Percentiles rank a stretch among this genome's conserved stretches.
Conservation (phyloP, 768 basidiomycete genomes). For the Rhodotorula babjevae region DNA sequence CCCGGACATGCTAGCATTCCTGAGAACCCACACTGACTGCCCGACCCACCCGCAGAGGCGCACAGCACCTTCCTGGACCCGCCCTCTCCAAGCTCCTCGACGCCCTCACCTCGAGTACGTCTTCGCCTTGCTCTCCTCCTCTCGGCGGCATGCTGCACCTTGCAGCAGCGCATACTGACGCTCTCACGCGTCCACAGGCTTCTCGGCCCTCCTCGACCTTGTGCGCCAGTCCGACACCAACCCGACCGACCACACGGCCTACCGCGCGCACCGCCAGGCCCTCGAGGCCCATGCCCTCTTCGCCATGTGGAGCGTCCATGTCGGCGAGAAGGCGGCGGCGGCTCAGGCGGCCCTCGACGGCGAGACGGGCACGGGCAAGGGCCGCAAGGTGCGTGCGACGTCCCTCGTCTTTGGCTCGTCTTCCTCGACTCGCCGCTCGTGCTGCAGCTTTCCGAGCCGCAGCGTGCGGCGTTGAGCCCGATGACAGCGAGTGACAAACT, state of each 20-base stretch:
- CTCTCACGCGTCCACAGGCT: slow-evolving; percentile 44
- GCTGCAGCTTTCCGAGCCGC: too few relatives aligned
- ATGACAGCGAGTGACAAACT: neutral
- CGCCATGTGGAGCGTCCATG: slow-evolving; percentile 80
- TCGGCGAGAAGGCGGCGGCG: slow-evolving; percentile 70
- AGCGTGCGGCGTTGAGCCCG: too few relatives aligned
- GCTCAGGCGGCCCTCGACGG: slow-evolving; percentile 52
- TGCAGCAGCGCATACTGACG: neutral
- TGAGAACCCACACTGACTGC: slow-evolving; percentile 53
- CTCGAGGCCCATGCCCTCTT: slow-evolving; percentile 91
- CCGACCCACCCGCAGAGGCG: slow-evolving; percentile 53
- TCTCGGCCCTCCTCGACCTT: slow-evolving; percentile 67
- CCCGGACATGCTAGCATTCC: too few relatives aligned
- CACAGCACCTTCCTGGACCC: neutral
- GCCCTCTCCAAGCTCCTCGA: slow-evolving; percentile 83
- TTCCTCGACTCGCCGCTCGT: too few relatives aligned
- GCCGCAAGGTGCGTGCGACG: slow-evolving; percentile 38
- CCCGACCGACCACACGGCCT: slow-evolving; percentile 59
- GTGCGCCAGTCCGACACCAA: slow-evolving; percentile 62
- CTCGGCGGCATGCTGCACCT: too few relatives aligned
- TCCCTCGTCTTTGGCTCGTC: too few relatives aligned
- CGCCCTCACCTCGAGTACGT: slow-evolving; percentile 64
- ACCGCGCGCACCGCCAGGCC: slow-evolving; percentile 62
- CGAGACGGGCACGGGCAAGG: neutral
- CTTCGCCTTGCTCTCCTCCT: neutral